Percentiles rank a stretch among this genome's conserved stretches.
phyloP scores from a whole-genome alignment of 2,329 filamentous ascomycete genomes.

The Colletotrichum magnum region DNA sequence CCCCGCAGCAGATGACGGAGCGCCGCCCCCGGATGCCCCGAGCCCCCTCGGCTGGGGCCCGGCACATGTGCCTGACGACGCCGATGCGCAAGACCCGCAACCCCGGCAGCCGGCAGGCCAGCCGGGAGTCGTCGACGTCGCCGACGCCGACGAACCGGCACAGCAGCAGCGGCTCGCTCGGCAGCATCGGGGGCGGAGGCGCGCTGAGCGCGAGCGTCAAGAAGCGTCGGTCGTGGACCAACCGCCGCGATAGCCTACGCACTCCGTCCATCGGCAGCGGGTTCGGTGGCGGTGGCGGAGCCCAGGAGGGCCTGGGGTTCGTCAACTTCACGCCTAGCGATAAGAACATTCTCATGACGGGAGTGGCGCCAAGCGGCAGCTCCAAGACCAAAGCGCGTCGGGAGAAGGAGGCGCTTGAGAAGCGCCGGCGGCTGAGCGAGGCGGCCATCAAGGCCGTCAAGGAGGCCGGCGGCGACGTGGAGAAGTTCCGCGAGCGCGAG shows the following conservation, averaged over 20 bases:
- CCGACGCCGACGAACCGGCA: constrained; percentile 54
- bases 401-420: constrained; percentile 89
- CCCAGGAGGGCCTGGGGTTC: constrained; percentile 69
- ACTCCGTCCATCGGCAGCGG: constrained; percentile 46
- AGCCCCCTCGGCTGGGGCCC: constrained; percentile 68
- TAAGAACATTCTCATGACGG: constrained; percentile 83
- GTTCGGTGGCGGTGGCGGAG: constrained; percentile 45
- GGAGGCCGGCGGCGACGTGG: constrained; percentile 78
- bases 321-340: constrained; percentile 93
- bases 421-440: constrained; percentile 77
- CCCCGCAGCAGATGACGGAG: constrained; percentile 47
- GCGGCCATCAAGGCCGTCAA: constrained; percentile 78
- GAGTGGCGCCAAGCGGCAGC: constrained; percentile 91
- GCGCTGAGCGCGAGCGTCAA: constrained; percentile 58
- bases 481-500: constrained; percentile 65
- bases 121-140: constrained; percentile 48
- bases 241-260: constrained; percentile 46
- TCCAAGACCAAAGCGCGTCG: constrained; percentile 95
- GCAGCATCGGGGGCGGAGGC: constrained; percentile 49
- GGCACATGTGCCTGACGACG: constrained; percentile 58
- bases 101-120: constrained; percentile 46
- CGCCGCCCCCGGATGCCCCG: constrained; percentile 62
- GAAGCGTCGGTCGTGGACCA: constrained; percentile 49
- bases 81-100: constrained; percentile 59
- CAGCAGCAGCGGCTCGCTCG: constrained; percentile 55